Percentiles rank a stretch among this genome's conserved stretches.
phyloP scores from a whole-genome alignment of 176 grass and related monocot genomes.

The Microstegium vimineum region DNA sequence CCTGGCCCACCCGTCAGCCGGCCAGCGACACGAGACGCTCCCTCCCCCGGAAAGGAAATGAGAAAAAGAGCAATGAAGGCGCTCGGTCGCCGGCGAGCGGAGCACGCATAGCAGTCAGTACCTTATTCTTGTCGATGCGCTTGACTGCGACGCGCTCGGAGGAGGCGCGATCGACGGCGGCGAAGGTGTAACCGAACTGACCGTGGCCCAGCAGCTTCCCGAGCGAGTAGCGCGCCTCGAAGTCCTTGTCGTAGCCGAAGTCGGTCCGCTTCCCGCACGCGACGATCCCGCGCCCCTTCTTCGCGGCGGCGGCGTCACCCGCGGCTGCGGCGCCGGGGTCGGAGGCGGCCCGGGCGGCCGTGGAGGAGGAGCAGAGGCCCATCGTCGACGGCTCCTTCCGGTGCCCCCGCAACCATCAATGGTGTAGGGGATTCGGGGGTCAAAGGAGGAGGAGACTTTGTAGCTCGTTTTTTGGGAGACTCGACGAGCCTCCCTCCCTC shows the following conservation, averaged over 20 bases:
- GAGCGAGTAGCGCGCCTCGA: slow-evolving; percentile 57
- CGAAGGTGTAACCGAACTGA: slow-evolving; percentile 80
- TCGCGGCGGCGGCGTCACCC: not conserved
- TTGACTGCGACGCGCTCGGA: slow-evolving; percentile 74
- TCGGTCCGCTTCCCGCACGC: slow-evolving; percentile 80
- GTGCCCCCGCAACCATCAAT: slow-evolving; percentile 36
- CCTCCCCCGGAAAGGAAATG: not conserved
- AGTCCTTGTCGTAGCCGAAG: slow-evolving; percentile 86
- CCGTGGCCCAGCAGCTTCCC: slow-evolving; percentile 83
- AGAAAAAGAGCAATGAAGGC: too few species aligned
- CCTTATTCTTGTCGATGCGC: slow-evolving; percentile 94
- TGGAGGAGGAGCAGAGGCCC: slow-evolving; percentile 47
- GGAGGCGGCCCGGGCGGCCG: not conserved
- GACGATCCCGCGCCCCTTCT: slow-evolving; percentile 19
- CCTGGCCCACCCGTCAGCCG: slow-evolving; percentile 22
- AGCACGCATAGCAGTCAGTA: not conserved
- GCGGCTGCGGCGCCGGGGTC: not conserved
- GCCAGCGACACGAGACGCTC: too few species aligned
- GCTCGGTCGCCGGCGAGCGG: not conserved
- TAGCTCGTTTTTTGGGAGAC: not conserved
- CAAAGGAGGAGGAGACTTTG: not conserved
- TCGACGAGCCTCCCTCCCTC: not conserved
- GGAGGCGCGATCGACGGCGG: slow-evolving; percentile 62
- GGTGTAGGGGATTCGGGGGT: slow-evolving; percentile 10
- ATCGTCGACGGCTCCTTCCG: slow-evolving; percentile 15